Evolutionary conservation across 2,329 filamentous ascomycete genomes (phyloP), one percentile per base, ranked within the genome.

Genomic region (Aspergillus pseudoterreus): DNA sequence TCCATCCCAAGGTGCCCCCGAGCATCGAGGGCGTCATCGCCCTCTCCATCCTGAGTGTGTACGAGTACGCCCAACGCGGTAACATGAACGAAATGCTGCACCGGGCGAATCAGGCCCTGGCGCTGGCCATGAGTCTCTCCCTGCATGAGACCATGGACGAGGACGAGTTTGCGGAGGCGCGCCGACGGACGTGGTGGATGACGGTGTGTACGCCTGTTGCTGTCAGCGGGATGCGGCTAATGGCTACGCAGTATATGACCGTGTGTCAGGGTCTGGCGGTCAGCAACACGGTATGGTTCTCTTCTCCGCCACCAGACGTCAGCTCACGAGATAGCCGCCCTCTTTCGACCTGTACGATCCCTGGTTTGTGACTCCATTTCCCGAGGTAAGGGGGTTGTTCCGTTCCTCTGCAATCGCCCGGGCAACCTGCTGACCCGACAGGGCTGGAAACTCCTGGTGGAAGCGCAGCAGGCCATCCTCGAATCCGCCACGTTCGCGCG

Each of bases 211-310:
- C 12, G 6, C 41, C 21, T 14, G 11, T 27, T 35, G 27, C 17
- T 4, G 19, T 24, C 36, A 4, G 2, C 6, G 21, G 27, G 21
- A 10, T 8, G 17, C 9, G 39, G 39, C 39, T 42, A 17, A 19
- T 4, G 43, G 32, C 21, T 8, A 2, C 35, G 12, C 24, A 77
- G 67, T 81, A 80, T 52, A 71, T 79, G 14, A 75, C 72, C 52
- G 73, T 75, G 4, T 78, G 76, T 39, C 78, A 82, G 58, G 75
- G 71, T 10, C 73, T 76, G 1, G 79, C 81, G 48, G 75, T 80
- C 19, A 78, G 75, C 63, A 78, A 76, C 50, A 73, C 71, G 54
- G 75, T 77, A 69, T 35, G 33, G 6, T 10, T 35, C n/a, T 35
- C n/a, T 35, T 22, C 22, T 22, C 6, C 22, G 6, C 22, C 22